These are phyloP conservation scores for Gossypium aridum DNA, from an alignment of 441 rosid species.

Conservation along the genomic window DNA sequence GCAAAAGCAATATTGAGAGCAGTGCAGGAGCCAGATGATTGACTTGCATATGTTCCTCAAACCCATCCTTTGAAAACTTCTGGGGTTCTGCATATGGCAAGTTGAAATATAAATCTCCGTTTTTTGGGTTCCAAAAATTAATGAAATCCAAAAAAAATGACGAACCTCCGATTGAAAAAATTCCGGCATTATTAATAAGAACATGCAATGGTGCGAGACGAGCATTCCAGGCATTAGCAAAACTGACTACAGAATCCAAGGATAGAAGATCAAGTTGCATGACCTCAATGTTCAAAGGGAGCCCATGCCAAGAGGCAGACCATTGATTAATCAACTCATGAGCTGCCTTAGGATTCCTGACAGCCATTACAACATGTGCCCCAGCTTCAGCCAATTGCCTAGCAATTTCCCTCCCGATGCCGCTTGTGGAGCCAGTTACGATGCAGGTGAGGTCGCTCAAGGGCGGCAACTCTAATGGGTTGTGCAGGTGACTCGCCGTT, in stretches of 20 bases:
- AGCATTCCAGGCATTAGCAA: slow-evolving; percentile 77
- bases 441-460: slow-evolving; percentile 70
- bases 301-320: slow-evolving; percentile 49
- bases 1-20: slow-evolving; percentile 83
- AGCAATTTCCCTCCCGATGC: slow-evolving; percentile 89
- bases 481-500: slow-evolving; percentile 67
- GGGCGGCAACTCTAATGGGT: slow-evolving; percentile 87
- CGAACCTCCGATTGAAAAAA: slow-evolving; percentile 97
- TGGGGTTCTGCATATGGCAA: slow-evolving; percentile 60
- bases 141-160: slow-evolving; percentile 1
- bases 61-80: slow-evolving; percentile 80
- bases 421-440: slow-evolving; percentile 95
- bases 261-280: slow-evolving; percentile 98
- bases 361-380: slow-evolving; percentile 98
- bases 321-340: slow-evolving; percentile 61
- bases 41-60: slow-evolving; percentile 97
- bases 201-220: slow-evolving; percentile 75
- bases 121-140: background rate
- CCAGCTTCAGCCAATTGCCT: slow-evolving; percentile 95
- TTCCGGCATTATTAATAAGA: slow-evolving; percentile 92
- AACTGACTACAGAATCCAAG: slow-evolving; percentile 67
- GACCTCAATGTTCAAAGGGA: slow-evolving; percentile 29
- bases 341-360: slow-evolving; percentile 75
- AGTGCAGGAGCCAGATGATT: slow-evolving; percentile 95
- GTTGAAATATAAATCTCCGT: background rate